Evolutionary conservation across 257 asterid genomes (phyloP), one percentile per base, ranked within the genome.

Genomic region (Buddleja alternifolia): DNA sequence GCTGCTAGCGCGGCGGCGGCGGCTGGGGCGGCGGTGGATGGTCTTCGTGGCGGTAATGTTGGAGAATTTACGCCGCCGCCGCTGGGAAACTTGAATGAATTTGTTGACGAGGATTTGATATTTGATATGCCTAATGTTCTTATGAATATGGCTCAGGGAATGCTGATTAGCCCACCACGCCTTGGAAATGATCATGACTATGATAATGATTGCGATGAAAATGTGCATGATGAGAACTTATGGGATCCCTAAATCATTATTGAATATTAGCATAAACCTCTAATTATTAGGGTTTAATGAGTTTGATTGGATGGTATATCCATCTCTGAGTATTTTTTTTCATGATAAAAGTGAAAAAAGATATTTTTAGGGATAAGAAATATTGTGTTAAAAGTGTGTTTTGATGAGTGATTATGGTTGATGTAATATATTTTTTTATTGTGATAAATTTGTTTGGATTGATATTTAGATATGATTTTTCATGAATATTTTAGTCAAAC

Each of bases 81-180:
- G 32, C 60, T 41, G 1, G 24, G n/a, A 9, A 2, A 1, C 1
- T 7, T 9, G 9, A 7, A 15, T 2, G 88, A 80, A 59, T 84
- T 78, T 72, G 72, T 88, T 1, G 95, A 88, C 29, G 92, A 88
- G 83, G 95, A 88, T 69, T 54, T 88, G 78, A 78, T 84, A 3
- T 88, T 88, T 54, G 92, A 88, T 63, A 78, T 88, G 95, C 95
- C 95, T 0, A 88, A 88, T 73, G 81, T 88, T 25, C 70, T 88
- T 10, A 24, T 61, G 66, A 82, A 73, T 17, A 88, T 88, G 95
- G 95, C 95, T 10, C 80, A 85, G 6, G 95, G 90, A 3, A 85
- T 88, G 95, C 79, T 88, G 70, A 83, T 88, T 4, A 88, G 92
- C 73, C 95, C 95, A 8, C 95, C 95, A 0, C 79, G 88, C 4